Conservation (phyloP, 305 asterid genomes). For the Fraxinus latifolia region DNA sequence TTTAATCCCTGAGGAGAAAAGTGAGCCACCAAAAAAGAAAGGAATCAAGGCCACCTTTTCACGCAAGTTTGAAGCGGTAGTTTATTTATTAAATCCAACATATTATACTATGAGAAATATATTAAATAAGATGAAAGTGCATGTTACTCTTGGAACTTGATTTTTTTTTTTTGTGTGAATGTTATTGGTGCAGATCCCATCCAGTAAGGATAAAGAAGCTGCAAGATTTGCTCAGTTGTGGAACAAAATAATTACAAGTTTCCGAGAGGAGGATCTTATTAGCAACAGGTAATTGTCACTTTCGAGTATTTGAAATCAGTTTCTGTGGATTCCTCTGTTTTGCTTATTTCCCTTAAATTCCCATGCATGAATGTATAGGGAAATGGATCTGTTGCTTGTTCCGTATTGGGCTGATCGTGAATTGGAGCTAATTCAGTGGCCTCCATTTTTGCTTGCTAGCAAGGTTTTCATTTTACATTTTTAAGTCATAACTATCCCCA, state of each 20-base stretch:
- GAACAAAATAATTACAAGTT: slow-evolving; percentile 94
- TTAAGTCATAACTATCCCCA: slow-evolving; percentile 9
- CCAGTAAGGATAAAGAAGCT: slow-evolving; percentile 82
- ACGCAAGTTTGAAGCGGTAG: slow-evolving; percentile 75
- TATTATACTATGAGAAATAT: neutral
- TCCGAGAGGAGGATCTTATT: slow-evolving; percentile 98
- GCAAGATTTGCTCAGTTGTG: slow-evolving; percentile 99
- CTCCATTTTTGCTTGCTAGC: slow-evolving; percentile 99
- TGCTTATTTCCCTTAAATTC: slow-evolving; percentile 14
- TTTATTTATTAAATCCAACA: slow-evolving; percentile 7
- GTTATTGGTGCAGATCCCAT: slow-evolving; percentile 55
- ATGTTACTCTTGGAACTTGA: slow-evolving; percentile 10
- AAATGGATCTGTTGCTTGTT: slow-evolving; percentile 96
- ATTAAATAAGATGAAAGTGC: neutral
- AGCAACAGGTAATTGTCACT: slow-evolving; percentile 62
- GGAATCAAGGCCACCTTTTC: slow-evolving; percentile 95
- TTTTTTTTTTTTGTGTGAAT: slow-evolving; percentile 21
- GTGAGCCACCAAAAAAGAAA: slow-evolving; percentile 70
- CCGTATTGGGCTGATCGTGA: slow-evolving; percentile 99
- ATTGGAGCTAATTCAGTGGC: slow-evolving; percentile 93
- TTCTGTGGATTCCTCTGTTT: slow-evolving; percentile 13
- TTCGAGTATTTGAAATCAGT: slow-evolving; percentile 12
- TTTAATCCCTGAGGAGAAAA: slow-evolving; percentile 83
- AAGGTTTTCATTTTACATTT: slow-evolving; percentile 51
- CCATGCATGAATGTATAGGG: slow-evolving; percentile 53